Base-by-base conservation (phyloP, 2,329 filamentous ascomycete genomes). In the Delphinella strobiligena region DNA sequence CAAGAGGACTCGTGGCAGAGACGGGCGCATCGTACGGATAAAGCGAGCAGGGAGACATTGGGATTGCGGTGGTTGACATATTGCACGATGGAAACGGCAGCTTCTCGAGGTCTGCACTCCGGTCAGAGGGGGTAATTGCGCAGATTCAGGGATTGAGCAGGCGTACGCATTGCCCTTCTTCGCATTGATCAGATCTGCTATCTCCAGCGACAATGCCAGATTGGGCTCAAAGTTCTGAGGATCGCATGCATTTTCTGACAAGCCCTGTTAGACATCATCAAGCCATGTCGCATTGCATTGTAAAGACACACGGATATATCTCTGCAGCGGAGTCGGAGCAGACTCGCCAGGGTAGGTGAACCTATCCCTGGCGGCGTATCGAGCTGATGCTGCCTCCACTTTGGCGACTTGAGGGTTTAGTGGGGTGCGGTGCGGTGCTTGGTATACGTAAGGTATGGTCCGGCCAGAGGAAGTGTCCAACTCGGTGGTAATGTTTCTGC, bases 191-290 rank as follows among this genome's bases (percentile, higher is more conserved):
- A 96, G 68, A 67, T 98, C 91, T 54, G 87, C 72, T 54, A 98
- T 93, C 71, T 98, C 91, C 59, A 98, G 83, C 58, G 91, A 93
- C 48, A 98, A 70, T 43, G 88, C 91, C 40, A 98, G 80, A 59
- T 98, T 96, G 47, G 91, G 89, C 68, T 98, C 91, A 69, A 87
- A 95, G 67, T 96, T 95, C 61, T 93, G 84, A 37, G 91, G 86
- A 55, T 91, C 93, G 69, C 91, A 96, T 49, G 91, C 89, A 66
- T 88, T 88, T 60, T 91, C 74, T 77, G 43, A n/a, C 31, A 9
- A 4, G 1, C 7, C 15, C 7, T 8, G 41, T 42, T 29, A 40
- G 34, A 37, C 5, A 15, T 16, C 24, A n/a, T 3, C 19, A 24
- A 33, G 7, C 15, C 34, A 17, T 4, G 7, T 10, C n/a, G 10